phyloP scores from a whole-genome alignment of 495 filamentous ascomycete species.

The Friedmanniomyces simplex region DNA sequence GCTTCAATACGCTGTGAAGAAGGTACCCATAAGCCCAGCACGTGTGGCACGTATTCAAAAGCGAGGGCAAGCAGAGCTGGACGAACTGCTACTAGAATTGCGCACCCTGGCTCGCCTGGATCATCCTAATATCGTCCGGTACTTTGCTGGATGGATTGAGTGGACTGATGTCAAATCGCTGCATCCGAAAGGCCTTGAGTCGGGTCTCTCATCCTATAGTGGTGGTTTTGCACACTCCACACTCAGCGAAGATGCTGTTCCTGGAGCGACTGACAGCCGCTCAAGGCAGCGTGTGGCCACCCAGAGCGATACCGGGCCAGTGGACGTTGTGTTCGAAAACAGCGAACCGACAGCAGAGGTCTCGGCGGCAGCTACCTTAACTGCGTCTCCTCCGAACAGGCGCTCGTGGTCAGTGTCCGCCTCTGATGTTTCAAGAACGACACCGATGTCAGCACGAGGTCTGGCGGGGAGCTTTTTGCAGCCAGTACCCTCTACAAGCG shows the following conservation, averaged over 20 bases:
- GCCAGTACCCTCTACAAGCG: no score
- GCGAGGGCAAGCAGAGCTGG: conserved; percentile 24
- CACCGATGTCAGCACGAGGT: no score
- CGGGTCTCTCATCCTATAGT: background rate
- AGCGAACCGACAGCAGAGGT: background rate
- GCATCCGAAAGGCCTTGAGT: background rate
- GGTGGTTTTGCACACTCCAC: no score
- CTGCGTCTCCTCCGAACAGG: no score
- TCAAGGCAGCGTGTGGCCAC: background rate
- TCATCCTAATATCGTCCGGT: conserved; percentile 33
- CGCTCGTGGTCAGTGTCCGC: no score
- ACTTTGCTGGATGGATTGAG: conserved; percentile 32
- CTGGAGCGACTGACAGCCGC: background rate
- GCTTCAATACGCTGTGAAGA: conserved; percentile 36
- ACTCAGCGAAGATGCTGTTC: background rate
- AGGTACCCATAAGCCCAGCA: conserved; percentile 27
- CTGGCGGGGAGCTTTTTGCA: no score
- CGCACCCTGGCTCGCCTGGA: conserved; percentile 27
- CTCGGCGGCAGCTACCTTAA: no score
- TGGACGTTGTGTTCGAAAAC: background rate
- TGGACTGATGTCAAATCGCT: conserved; percentile 7
- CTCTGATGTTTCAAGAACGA: no score
- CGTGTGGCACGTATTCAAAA: conserved; percentile 23
- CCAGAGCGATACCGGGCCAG: background rate
- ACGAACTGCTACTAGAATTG: conserved; percentile 31